Evolutionary conservation across 371 early-diverging fungal species (phyloP).

Genomic region (Mucor mucedo): DNA sequence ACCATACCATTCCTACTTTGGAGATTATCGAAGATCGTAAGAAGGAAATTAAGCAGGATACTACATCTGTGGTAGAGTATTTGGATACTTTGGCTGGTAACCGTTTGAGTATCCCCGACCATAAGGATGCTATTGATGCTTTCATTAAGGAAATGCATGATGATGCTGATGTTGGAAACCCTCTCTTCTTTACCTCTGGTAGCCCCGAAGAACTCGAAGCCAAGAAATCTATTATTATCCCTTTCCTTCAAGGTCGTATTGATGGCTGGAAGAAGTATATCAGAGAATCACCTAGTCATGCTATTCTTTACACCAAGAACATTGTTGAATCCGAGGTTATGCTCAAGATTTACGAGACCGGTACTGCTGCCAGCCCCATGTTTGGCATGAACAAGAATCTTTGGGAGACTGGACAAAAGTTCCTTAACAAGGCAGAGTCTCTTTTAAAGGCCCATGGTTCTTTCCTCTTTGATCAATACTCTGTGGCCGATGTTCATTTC

Average conservation of each 20-base stretch:
- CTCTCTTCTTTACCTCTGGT: slow-evolving; percentile 40
- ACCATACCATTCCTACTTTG: slow-evolving; percentile 43
- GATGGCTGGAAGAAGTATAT: slow-evolving; percentile 31
- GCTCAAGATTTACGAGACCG: slow-evolving; percentile 23
- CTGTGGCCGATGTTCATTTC: slow-evolving; percentile 42
- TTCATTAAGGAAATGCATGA: slow-evolving; percentile 38
- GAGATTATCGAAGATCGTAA: slow-evolving; percentile 27
- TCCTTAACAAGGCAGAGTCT: slow-evolving; percentile 38
- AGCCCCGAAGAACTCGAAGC: slow-evolving; percentile 26
- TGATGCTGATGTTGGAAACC: slow-evolving; percentile 39
- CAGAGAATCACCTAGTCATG: slow-evolving; percentile 30
- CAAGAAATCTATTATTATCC: slow-evolving; percentile 29
- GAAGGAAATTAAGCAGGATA: slow-evolving; percentile 18
- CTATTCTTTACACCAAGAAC: slow-evolving; percentile 28
- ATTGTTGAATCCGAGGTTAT: slow-evolving; percentile 24
- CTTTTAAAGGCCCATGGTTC: slow-evolving; percentile 25
- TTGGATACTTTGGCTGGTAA: slow-evolving; percentile 27
- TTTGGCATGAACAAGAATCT: slow-evolving; percentile 28
- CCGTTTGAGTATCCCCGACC: slow-evolving; percentile 17
- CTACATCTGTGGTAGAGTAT: slow-evolving; percentile 30
- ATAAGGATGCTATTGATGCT: slow-evolving; percentile 22
- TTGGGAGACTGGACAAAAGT: slow-evolving; percentile 30
- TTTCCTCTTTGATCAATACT: slow-evolving; percentile 36
- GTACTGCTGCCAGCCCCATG: slow-evolving; percentile 21
- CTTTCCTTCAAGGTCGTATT: slow-evolving; percentile 39